Base-by-base conservation (phyloP, 2,329 filamentous ascomycete species). In the Diaporthe ampelina region DNA sequence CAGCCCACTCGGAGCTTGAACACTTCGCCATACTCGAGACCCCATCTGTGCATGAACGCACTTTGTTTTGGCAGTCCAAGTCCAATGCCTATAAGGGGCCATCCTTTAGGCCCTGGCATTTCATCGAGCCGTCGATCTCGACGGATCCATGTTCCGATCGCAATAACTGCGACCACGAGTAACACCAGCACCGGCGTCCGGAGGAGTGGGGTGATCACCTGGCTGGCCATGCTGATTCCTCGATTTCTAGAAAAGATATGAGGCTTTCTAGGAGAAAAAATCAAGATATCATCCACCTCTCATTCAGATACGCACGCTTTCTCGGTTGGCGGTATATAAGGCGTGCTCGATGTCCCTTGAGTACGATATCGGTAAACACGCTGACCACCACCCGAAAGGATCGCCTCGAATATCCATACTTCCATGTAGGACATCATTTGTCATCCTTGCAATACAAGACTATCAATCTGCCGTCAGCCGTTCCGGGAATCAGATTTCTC, bases 1-100 rank as follows among this genome's bases (percentile, higher is more conserved):
- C 84, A 85, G 8, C 86, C 86, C 6, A 87, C 77, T 3, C 82
- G 80, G 24, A 87, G 78, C 73, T 83, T 82, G 79, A 83, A 87
- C 6, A 87, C 71, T n/a, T 87, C 85, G 48, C 86, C 86, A 77
- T 86, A 86, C 69, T 83, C 70, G 3, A 77, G 75, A 0, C 84
- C 83, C 84, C 84, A 87, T 29, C 75, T 40, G 29, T 71, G 59
- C 58, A 71, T 59, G 54, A 52, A 71, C 5, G 35, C 57, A 50
- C 54, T 37, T 17, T 59, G 40, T 29, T 37, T 58, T 37, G 69
- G 69, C 29, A 71, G 43, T 19, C 69, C 56, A 50, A 71, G 40
- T 6, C 69, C 69, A 37, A 71, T 71, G 4, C 69, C 69, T 29
- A 71, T 26, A 10, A 71, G 21, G 21, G 69, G 69, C 69, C 69